phyloP scores from a whole-genome alignment of 1,284 basidiomycete genomes.

The Phenoliferia sp. region DNA sequence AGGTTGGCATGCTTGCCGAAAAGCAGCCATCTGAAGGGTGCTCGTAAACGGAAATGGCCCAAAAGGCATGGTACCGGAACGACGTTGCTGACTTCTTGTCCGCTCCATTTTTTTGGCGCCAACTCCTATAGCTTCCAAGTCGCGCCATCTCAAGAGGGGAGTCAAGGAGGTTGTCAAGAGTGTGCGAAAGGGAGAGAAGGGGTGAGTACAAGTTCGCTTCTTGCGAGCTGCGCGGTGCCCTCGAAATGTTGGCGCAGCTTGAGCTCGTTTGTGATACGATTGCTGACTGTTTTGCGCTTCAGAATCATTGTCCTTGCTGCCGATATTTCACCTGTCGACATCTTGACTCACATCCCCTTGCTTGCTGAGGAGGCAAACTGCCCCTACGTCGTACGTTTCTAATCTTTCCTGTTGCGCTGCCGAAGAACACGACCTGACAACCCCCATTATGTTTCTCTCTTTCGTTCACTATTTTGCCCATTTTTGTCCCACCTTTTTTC shows the following conservation, averaged over 20 bases:
- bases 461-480: constrained; percentile 36
- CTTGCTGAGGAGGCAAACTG: constrained; percentile 91
- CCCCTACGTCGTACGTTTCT: constrained; percentile 65
- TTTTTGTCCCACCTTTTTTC: neutral
- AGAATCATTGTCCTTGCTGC: constrained; percentile 89
- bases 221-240: too few species aligned
- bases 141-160: constrained; percentile 84
- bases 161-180: constrained; percentile 97
- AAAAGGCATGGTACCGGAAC: neutral
- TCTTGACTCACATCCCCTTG: constrained; percentile 92
- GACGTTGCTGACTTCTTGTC: neutral
- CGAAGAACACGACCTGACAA: neutral
- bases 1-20: neutral
- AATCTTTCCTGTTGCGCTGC: neutral
- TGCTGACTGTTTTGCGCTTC: neutral
- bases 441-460: neutral
- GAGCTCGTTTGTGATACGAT: neutral
- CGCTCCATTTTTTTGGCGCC: neutral
- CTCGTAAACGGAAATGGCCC: neutral
- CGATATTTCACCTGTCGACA: constrained; percentile 97
- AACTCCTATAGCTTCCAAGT: constrained; percentile 66
- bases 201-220: constrained; percentile 54
- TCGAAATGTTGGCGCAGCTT: neutral
- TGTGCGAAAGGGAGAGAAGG: constrained; percentile 90
- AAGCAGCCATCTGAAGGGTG: neutral